phyloP scores from a whole-genome alignment of 208 protist genomes.

The Leishmania braziliensis region DNA sequence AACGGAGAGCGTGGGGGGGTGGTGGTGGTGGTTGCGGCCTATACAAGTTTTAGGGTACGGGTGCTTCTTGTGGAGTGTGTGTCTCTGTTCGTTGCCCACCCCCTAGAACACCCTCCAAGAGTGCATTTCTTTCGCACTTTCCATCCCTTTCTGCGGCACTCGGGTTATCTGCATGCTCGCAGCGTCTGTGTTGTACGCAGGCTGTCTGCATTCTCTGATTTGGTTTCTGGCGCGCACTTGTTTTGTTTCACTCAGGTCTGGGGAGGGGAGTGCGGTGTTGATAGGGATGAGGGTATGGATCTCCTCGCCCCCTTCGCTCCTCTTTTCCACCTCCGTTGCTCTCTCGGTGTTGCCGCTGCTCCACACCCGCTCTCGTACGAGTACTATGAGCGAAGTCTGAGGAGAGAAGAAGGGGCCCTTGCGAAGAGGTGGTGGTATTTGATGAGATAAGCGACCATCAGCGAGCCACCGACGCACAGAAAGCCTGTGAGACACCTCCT shows the following conservation, averaged over 20 bases:
- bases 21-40: not conserved
- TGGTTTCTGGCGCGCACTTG: not conserved
- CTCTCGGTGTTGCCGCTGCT: not conserved
- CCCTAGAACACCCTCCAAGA: not conserved
- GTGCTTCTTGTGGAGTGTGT: not conserved
- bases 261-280: not conserved
- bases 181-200: not conserved
- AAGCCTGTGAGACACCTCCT: not conserved
- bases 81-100: too few relatives aligned
- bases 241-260: not conserved
- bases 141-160: not conserved
- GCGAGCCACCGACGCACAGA: not conserved
- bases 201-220: not conserved
- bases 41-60: not conserved
- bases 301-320: too few relatives aligned
- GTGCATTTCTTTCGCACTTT: not conserved
- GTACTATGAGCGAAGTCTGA: not conserved
- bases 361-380: not conserved
- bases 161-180: not conserved
- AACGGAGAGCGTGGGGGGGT: slow-evolving; percentile 1
- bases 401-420: not conserved
- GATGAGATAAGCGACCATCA: not conserved
- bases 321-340: not conserved
- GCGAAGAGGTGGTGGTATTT: not conserved
- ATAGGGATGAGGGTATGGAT: not conserved